Base-by-base conservation (phyloP, 495 filamentous ascomycete genomes). In the Annulohypoxylon stygium region DNA sequence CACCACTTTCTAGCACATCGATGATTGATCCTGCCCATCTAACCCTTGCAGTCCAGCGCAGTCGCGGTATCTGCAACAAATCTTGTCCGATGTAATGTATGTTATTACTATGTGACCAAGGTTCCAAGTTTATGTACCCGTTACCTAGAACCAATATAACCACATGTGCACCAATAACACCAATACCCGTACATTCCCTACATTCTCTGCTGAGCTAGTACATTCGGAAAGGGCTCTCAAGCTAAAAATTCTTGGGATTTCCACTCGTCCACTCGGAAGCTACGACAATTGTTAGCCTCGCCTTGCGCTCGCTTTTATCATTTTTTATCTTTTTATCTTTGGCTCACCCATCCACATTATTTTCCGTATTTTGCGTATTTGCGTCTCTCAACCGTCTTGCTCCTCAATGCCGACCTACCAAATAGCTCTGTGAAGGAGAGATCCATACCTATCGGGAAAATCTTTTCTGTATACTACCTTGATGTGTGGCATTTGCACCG, bases 401-500 rank as follows among this genome's bases (percentile, higher is more conserved):
- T 70, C 66, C 67, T 67, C 57, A 39, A 67, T 67, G 72, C 51
- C 51, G 25, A 45, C 59, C 65, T 65, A 50, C 60, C 41, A 73
- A 60, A 43, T 58, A 67, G 67, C 67, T 67, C 61, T 54, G 25
- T 67, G 51, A 70, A 51, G 23, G 30, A 54, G 23, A 59, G 47
- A 73, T 65, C 57, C 61, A 61, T 74, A 66, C 67, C 62, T 48
- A 63, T 69, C 65, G 66, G 66, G 55, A 65, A 67, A 64, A 66
- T 62, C 59, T 59, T 37, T 61, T 58, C 53, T 70, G 39, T 67
- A 70, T 63, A 33, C 64, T 58, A 58, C 63, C 50, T 70, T 70
- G 30, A 75, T 75, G 67, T 70, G 72, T 70, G 72, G 50, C 67
- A 70, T 67, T 55, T 70, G 67, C 62, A 65, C 68, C 72, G 67